A percentile compares a stretch with the other conserved stretches of the same genome.
phyloP scores from a whole-genome alignment of 1,284 basidiomycete species.

The Ganoderma multipileum region DNA sequence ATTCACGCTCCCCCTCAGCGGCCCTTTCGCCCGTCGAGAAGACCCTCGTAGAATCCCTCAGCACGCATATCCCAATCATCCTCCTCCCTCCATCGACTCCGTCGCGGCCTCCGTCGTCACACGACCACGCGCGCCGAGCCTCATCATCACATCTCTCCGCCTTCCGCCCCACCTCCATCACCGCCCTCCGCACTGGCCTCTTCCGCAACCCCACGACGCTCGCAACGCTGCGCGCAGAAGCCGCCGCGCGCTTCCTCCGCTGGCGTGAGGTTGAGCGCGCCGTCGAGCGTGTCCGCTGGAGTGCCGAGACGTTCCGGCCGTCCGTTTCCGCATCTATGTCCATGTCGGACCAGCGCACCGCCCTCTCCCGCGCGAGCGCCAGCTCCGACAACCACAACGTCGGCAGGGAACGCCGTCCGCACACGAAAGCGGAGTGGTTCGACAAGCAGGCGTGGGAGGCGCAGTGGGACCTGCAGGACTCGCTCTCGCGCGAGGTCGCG shows the following conservation, averaged over 20 bases:
- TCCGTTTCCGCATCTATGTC: neutral
- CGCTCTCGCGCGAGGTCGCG: conserved; percentile 64
- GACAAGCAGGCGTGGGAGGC: conserved; percentile 67
- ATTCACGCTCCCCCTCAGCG: neutral
- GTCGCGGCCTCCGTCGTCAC: conserved; percentile 3
- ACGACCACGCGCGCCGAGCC: conserved; percentile 4
- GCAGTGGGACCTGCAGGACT: conserved; percentile 56
- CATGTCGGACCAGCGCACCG: neutral
- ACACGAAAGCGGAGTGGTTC: conserved; percentile 43
- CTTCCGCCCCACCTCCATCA: conserved; percentile 56
- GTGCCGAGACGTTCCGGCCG: conserved; percentile 13
- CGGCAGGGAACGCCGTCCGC: neutral
- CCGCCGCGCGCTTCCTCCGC: conserved; percentile 69
- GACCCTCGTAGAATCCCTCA: conserved; percentile 55
- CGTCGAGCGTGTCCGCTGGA: conserved; percentile 39
- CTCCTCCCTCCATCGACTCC: conserved; percentile 48
- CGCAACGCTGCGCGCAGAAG: conserved; percentile 62
- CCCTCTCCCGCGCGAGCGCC: neutral
- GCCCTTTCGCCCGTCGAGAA: conserved; percentile 48
- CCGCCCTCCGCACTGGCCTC: conserved; percentile 61
- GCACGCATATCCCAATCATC: conserved; percentile 64
- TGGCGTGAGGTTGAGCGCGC: conserved; percentile 73
- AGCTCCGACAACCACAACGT: neutral
- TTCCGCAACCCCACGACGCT: conserved; percentile 68
- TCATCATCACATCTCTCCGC: conserved; percentile 50